Conservation (phyloP, 805 yeast species). For the Clavispora phyllophila region DNA sequence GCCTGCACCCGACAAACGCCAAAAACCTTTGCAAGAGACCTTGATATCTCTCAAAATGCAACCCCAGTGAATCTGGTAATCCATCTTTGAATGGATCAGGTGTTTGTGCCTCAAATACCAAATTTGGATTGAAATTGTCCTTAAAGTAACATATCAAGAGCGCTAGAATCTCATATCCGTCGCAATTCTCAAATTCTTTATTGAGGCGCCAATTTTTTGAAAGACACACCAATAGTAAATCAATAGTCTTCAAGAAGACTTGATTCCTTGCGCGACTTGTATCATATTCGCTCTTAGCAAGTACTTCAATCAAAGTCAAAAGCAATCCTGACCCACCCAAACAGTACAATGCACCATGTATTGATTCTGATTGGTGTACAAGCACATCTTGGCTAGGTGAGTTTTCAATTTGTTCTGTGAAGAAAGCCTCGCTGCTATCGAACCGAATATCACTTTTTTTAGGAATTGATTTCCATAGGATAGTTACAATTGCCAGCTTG, state of each 20-base stretch:
- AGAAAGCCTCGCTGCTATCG: slow-evolving; percentile 9
- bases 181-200: slow-evolving; percentile 53
- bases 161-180: slow-evolving; percentile 57
- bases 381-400: slow-evolving; percentile 7
- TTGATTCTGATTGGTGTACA: slow-evolving; percentile 22
- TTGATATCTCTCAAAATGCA: neutral
- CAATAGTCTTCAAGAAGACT: slow-evolving; percentile 29
- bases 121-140: slow-evolving; percentile 14
- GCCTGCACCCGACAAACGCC: neutral
- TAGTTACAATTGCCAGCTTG: slow-evolving; percentile 1
- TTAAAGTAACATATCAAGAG: slow-evolving; percentile 48
- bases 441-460: slow-evolving; percentile 10
- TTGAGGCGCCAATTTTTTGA: slow-evolving; percentile 46
- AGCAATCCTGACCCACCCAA: slow-evolving; percentile 51
- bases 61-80: neutral
- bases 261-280: slow-evolving; percentile 14
- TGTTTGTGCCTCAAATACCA: slow-evolving; percentile 7
- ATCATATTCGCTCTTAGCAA: slow-evolving; percentile 25
- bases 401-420: slow-evolving; percentile 7
- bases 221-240: slow-evolving; percentile 39
- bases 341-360: slow-evolving; percentile 32
- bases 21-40: slow-evolving; percentile 1
- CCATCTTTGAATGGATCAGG: neutral
- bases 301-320: slow-evolving; percentile 42
- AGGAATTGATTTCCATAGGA: slow-evolving; percentile 3